phyloP scores from a whole-genome alignment of 192 early-diverging fungal genomes.

The Entomortierella beljakovae region DNA sequence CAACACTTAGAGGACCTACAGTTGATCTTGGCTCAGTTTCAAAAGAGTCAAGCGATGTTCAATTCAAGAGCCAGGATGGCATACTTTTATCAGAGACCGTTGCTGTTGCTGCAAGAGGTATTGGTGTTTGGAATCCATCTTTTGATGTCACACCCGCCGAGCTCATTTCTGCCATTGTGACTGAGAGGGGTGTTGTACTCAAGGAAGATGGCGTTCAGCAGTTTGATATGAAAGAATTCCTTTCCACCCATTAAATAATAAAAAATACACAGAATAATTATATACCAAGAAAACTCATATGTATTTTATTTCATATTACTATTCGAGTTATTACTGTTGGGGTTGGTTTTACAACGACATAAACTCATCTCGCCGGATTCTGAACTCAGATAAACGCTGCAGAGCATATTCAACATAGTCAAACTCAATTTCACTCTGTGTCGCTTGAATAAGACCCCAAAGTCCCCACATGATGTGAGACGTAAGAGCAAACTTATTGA shows the following conservation, averaged over 20 bases:
- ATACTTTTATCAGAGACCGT: conserved; percentile 58
- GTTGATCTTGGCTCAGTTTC: conserved; percentile 53
- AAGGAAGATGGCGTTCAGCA: conserved; percentile 59
- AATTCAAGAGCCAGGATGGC: conserved; percentile 18
- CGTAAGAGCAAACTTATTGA: conserved; percentile 55
- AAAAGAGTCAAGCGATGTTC: conserved; percentile 1
- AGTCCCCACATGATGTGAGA: conserved; percentile 82
- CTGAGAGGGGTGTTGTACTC: conserved; percentile 85
- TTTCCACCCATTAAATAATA: conserved; percentile 23
- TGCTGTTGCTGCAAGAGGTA: conserved; percentile 84
- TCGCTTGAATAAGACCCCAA: conserved; percentile 83
- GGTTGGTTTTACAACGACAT: conserved; percentile 34
- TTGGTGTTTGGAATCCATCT: conserved; percentile 96
- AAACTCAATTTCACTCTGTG: conserved; percentile 81
- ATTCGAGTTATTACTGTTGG: neutral
- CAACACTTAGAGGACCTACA: conserved; percentile 66
- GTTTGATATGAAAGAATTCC: conserved; percentile 67
- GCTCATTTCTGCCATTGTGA: conserved; percentile 92
- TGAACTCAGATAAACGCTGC: conserved; percentile 86
- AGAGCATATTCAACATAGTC: conserved; percentile 78
- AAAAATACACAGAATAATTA: neutral
- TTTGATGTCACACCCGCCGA: conserved; percentile 94
- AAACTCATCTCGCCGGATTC: conserved; percentile 62
- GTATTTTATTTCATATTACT: conserved; percentile 3
- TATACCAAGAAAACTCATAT: neutral